Evolutionary conservation across 176 grass and related monocot genomes (phyloP), one percentile per base, ranked within the genome.

Genomic region (Zoysia japonica): DNA sequence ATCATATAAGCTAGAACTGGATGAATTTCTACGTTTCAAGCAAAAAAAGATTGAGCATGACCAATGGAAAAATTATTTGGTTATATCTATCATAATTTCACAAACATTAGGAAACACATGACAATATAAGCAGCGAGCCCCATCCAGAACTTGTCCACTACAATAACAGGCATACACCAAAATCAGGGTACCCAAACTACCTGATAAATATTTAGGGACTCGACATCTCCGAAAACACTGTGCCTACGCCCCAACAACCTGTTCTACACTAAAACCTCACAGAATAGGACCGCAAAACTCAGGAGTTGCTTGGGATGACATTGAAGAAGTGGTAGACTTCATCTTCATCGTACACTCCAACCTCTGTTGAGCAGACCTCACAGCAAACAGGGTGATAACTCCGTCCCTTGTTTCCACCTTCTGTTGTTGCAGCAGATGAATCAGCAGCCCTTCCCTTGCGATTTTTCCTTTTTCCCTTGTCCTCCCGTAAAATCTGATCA

Each of bases 261-360:
- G 72, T 60, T 50, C 49, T 67, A 28, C 49, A 15, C 3, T 8
- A 77, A 46, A 35, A 44, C 14, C 67, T 45, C 12, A 42, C 5
- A n/a, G 11, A 71, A 70, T 60, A 83, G 28, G 9, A 62, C 3
- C 42, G 37, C 3, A 10, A 38, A 41, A 28, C 67, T 93, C 69
- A 93, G 40, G 89, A 81, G 83, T 93, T 87, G 65, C 92, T 98
- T 65, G 95, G 95, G 63, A 98, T 93, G 46, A 94, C 96, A 79
- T 93, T 89, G n/a, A 94, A 98, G 79, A 98, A 98, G 69, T 98
- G 96, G 81, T 93, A 98, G 60, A 94, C 81, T 78, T 98, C 96
- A 64, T 94, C 95, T 79, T 94, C 83, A 20, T 98, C 95, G 8
- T 82, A 83, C 49, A 94, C 92, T 50, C 88, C 95, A 54, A 98